A percentile compares a stretch with the other conserved stretches of the same genome.
phyloP scores from a whole-genome alignment of 768 basidiomycete genomes.

The Favolaschia claudopus region DNA sequence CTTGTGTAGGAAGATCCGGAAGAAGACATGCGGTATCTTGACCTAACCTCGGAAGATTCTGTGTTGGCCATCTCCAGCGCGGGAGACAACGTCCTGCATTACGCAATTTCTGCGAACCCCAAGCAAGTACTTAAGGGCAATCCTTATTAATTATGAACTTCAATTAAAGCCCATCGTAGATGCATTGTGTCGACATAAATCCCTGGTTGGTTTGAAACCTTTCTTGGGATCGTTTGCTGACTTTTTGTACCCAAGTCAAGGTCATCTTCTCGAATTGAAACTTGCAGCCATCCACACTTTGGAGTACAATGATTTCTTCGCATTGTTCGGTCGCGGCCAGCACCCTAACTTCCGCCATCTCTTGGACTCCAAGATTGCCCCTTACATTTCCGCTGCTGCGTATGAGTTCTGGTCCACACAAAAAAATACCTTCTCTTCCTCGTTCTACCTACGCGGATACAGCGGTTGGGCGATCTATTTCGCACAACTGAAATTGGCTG shows the following conservation, averaged over 20 bases:
- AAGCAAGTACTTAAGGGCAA: background rate
- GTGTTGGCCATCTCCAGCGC: constrained; percentile 68
- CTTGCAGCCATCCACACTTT: constrained; percentile 68
- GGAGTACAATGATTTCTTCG: constrained; percentile 65
- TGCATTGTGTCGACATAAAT: constrained; percentile 34
- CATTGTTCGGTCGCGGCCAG: constrained; percentile 72
- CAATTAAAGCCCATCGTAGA: too few relatives aligned
- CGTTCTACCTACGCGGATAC: constrained; percentile 75
- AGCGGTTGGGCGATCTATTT: constrained; percentile 71
- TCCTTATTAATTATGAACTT: background rate
- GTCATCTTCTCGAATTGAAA: constrained; percentile 80
- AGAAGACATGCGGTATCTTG: constrained; percentile 45
- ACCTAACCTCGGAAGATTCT: constrained; percentile 58
- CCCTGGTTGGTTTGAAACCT: constrained; percentile 50
- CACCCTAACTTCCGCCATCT: constrained; percentile 65
- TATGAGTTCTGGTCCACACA: constrained; percentile 81
- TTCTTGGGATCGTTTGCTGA: background rate
- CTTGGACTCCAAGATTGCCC: constrained; percentile 66
- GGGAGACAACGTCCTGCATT: constrained; percentile 71
- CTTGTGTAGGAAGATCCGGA: constrained; percentile 2
- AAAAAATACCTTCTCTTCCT: constrained; percentile 52
- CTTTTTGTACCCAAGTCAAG: constrained; percentile 53
- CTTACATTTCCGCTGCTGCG: constrained; percentile 72
- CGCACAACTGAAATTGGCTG: constrained; percentile 57
- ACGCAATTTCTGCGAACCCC: constrained; percentile 48